phyloP scores from a whole-genome alignment of 768 basidiomycete genomes.

The Tremella mesenterica region DNA sequence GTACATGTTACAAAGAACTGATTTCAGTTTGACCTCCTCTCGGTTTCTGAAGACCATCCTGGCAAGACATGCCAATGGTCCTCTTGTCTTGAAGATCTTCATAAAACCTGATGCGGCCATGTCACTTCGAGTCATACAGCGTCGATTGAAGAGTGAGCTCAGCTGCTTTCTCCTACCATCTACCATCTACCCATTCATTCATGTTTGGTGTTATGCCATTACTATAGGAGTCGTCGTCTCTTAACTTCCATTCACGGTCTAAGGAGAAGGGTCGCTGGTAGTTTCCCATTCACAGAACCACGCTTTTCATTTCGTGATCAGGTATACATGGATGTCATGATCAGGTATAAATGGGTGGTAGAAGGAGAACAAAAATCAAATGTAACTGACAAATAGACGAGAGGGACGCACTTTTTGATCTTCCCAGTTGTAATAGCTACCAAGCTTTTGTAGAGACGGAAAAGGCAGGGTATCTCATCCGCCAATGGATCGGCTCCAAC shows the following conservation, averaged over 20 bases:
- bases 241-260: no score
- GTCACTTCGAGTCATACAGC: slow-evolving; percentile 63
- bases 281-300: no score
- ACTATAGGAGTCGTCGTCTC: no score
- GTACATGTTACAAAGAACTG: not conserved
- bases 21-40: slow-evolving; percentile 59
- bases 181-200: not conserved
- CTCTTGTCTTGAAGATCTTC: slow-evolving; percentile 86
- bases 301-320: no score
- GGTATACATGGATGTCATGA: no score
- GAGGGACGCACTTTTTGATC: slow-evolving; percentile 70
- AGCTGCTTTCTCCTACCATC: not conserved
- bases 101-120: slow-evolving; percentile 85
- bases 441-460: slow-evolving; percentile 89
- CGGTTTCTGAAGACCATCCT: slow-evolving; percentile 78
- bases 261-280: no score
- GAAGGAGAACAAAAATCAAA: no score
- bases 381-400: no score
- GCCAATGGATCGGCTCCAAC: slow-evolving; percentile 90
- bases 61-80: slow-evolving; percentile 73
- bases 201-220: no score
- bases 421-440: slow-evolving; percentile 81
- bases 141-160: slow-evolving; percentile 60
- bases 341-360: no score
- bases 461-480: slow-evolving; percentile 85